Conservation (phyloP, 139 green algal species). For the Mychonastes homosphaera region DNA sequence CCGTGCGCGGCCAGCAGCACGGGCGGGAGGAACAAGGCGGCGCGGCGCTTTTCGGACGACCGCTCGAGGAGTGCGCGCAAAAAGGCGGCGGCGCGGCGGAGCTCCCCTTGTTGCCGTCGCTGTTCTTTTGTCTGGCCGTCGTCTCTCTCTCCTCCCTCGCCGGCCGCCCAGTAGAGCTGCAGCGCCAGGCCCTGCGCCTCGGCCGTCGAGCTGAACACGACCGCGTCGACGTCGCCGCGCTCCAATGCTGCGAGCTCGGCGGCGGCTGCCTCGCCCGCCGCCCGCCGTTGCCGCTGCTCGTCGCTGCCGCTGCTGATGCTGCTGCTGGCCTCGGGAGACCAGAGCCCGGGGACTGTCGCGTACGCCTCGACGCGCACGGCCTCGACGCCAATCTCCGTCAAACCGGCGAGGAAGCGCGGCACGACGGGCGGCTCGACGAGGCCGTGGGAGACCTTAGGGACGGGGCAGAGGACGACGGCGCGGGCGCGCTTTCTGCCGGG, state of each 20-base stretch:
- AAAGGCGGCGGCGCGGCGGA: too few species aligned
- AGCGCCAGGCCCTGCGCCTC: conserved; percentile 28
- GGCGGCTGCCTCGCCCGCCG: conserved; percentile 4
- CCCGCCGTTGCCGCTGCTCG: too few species aligned
- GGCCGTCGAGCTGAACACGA: conserved; percentile 54
- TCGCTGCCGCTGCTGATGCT: too few species aligned
- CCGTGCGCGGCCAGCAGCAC: conserved; percentile 58
- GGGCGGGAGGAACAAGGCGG: not conserved
- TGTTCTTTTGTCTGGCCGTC: too few species aligned
- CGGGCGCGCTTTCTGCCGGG: not conserved
- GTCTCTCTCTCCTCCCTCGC: too few species aligned
- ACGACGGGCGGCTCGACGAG: conserved; percentile 59
- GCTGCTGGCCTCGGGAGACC: too few species aligned
- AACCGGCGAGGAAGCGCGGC: conserved; percentile 48
- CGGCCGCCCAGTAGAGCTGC: not conserved
- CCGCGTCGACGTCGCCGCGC: conserved; percentile 36
- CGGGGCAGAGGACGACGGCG: not conserved
- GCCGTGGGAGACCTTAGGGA: not conserved
- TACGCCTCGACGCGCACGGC: conserved; percentile 44
- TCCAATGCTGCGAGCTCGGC: conserved; percentile 39
- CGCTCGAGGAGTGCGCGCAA: too few species aligned
- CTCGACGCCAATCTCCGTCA: conserved; percentile 35
- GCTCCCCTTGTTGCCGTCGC: too few species aligned
- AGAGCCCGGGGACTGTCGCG: conserved; percentile 33
- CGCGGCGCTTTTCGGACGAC: not conserved